phyloP scores from a whole-genome alignment of 352 stramenopile species.

The Peronosclerospora sorghi region DNA sequence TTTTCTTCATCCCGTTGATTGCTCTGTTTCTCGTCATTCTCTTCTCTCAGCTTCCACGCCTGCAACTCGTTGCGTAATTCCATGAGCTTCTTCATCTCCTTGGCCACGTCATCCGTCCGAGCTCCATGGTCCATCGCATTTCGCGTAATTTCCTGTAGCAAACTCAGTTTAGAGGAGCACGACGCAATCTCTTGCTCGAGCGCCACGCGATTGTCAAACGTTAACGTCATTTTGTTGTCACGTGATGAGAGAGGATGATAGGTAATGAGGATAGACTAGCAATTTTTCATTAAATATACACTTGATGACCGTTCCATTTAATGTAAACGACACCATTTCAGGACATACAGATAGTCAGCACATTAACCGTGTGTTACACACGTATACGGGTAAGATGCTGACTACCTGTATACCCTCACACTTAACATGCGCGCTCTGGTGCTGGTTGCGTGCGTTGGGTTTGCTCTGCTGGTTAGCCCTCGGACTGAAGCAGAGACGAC shows the following conservation, averaged over 20 bases:
- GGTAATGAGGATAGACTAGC: conserved; percentile 6
- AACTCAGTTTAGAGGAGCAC: conserved; percentile 37
- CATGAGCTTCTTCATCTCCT: conserved; percentile 51
- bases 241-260: background rate
- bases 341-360: too few species aligned
- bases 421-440: conserved; percentile 1
- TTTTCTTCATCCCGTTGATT: conserved; percentile 17
- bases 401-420: too few species aligned
- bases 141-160: conserved; percentile 47
- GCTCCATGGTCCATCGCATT: conserved; percentile 23
- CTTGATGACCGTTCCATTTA: background rate
- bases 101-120: conserved; percentile 34
- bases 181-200: conserved; percentile 49
- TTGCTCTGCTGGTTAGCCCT: conserved; percentile 5
- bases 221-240: conserved; percentile 21
- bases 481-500: background rate
- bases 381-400: too few species aligned
- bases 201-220: conserved; percentile 28
- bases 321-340: background rate
- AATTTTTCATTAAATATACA: conserved; percentile 1
- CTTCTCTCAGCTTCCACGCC: conserved; percentile 30
- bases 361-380: too few species aligned
- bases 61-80: conserved; percentile 61
- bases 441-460: conserved; percentile 5
- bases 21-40: conserved; percentile 10